Evolutionary conservation across 2,329 filamentous ascomycete genomes (phyloP), one percentile per base, ranked within the genome.

Genomic region (Pezicula carpinea): DNA sequence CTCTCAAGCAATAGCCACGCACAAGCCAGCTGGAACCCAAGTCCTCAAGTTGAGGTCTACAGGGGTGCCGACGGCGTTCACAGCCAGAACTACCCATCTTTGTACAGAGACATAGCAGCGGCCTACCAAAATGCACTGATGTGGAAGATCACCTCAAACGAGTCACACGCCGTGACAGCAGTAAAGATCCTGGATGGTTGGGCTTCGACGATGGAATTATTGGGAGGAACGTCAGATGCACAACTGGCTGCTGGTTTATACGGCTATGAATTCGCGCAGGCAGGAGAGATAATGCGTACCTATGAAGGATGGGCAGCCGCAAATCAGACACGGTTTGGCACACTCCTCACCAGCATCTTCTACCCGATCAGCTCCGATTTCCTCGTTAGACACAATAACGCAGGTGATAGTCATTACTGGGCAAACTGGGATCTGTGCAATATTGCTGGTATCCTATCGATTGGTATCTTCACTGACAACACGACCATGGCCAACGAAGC

Each of bases 201-300:
- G 33, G 7, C n/a, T 18, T 15, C 14, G 5, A 66, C 62, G 1
- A 48, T 71, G 4, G 58, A 52, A 1, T 38, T 40, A 2, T 61
- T 72, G 22, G 51, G 44, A 11, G 69, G 69, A 0, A 62, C 49
- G 22, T 55, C 58, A 2, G 68, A 72, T 47, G 64, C 55, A 32
- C 68, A 61, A 46, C 64, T 73, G 2, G 64, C 66, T 0, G 58
- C 66, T 0, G 70, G 71, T 0, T 50, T 74, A 2, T 69, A 74
- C 23, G 71, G 71, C 0, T 72, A 72, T 44, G 61, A 74, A 48
- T 53, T 73, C 7, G 71, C 70, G 15, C 73, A 74, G 34, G 69
- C 66, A 0, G 71, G 61, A 0, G 71, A 74, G 49, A 55, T 73
- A 1, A 54, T 73, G 32, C 56, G 66, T 2, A 55, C 48, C 19